Percentiles rank a stretch among this genome's conserved stretches.
Evolutionary conservation across 192 early-diverging fungal species (phyloP).

Genomic region (Coemansia pectinata): DNA sequence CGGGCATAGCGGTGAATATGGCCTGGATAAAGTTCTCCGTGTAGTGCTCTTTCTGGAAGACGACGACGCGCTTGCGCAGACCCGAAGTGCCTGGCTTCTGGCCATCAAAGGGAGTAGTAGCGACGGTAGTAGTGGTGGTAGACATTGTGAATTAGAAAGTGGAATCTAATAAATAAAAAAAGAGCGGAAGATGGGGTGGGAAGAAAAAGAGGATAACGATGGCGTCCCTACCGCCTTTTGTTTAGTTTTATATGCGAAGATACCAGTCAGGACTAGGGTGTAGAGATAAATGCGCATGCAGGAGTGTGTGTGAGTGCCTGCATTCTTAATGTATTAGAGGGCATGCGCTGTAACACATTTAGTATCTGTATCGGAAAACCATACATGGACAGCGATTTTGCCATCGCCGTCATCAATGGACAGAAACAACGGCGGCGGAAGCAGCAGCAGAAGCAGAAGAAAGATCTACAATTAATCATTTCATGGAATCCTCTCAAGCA

Average conservation of each 20-base stretch:
- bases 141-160: neutral
- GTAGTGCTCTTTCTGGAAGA: constrained; percentile 94
- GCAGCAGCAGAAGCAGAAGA: neutral
- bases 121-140: constrained; percentile 54
- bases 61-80: constrained; percentile 91
- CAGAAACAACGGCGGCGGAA: no score
- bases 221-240: neutral
- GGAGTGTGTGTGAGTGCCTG: neutral
- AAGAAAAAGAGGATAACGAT: neutral
- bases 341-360: neutral
- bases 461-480: neutral
- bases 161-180: neutral
- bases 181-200: neutral
- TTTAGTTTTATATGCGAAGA: neutral
- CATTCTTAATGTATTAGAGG: neutral
- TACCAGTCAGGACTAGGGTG: neutral
- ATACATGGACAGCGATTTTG: neutral
- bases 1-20: constrained; percentile 81
- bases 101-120: constrained; percentile 78
- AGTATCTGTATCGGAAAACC: neutral
- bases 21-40: constrained; percentile 97
- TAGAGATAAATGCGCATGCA: neutral
- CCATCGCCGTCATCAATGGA: no score
- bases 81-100: constrained; percentile 98
- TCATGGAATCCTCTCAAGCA: neutral